Conservation (phyloP, 2,329 filamentous ascomycete species). For the Magnaporthiopsis poae region DNA sequence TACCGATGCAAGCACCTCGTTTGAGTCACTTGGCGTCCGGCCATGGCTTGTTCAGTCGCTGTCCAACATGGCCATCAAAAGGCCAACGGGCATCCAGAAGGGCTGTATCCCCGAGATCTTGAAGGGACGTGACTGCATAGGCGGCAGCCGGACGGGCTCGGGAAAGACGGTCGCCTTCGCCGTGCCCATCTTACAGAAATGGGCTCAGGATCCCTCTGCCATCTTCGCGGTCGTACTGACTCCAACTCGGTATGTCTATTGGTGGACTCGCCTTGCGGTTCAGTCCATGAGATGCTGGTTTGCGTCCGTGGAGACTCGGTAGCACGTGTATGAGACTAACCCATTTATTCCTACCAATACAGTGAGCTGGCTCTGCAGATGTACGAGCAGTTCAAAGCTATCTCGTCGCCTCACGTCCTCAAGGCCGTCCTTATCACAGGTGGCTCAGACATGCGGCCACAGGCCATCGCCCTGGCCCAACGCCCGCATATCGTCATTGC, state of each 20-base stretch:
- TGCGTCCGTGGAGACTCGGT: neutral
- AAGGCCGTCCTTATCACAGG: slow-evolving; percentile 86
- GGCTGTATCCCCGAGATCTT: slow-evolving; percentile 88
- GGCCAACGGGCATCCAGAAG: slow-evolving; percentile 86
- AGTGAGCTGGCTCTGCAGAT: slow-evolving; percentile 89
- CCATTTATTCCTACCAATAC: neutral
- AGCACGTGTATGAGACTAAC: neutral
- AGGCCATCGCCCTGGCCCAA: slow-evolving; percentile 73
- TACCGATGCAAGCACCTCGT: slow-evolving; percentile 51
- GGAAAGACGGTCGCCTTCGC: slow-evolving; percentile 96
- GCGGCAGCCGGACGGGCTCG: slow-evolving; percentile 86
- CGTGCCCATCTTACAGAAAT: slow-evolving; percentile 85
- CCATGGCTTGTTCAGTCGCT: slow-evolving; percentile 86
- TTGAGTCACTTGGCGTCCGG: slow-evolving; percentile 61
- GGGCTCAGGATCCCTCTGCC: slow-evolving; percentile 82
- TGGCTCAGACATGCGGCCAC: slow-evolving; percentile 81
- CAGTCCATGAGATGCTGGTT: neutral
- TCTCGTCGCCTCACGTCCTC: slow-evolving; percentile 76
- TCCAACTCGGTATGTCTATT: slow-evolving; percentile 57
- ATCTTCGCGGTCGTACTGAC: slow-evolving; percentile 87
- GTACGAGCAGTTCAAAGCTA: slow-evolving; percentile 88
- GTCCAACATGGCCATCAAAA: slow-evolving; percentile 64
- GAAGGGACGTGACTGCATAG: slow-evolving; percentile 85
- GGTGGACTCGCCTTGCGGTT: no score
- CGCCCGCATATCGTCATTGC: slow-evolving; percentile 88